Conservation (phyloP, 768 basidiomycete species). For the Paxillus rubicundulus region DNA sequence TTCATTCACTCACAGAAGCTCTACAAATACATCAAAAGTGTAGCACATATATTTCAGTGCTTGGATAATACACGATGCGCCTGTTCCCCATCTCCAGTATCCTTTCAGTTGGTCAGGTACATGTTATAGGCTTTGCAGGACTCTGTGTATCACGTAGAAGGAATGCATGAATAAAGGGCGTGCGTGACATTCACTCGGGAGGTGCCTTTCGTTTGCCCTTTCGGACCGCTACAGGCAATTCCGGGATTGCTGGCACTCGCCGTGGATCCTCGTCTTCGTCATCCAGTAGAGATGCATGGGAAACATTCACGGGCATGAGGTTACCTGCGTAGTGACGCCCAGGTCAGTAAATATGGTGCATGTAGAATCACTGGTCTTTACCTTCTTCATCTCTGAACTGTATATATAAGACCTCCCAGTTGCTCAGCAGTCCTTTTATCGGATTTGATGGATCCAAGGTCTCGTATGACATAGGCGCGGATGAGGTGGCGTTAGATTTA, state of each 20-base stretch:
- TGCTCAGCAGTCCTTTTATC: conserved; percentile 49
- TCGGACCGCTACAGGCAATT: conserved; percentile 15
- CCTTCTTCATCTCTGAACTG: conserved; percentile 64
- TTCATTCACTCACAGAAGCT: not conserved
- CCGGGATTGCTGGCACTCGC: conserved; percentile 29
- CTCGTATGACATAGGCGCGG: conserved; percentile 41
- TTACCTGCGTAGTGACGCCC: conserved; percentile 41
- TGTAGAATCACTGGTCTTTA: conserved; percentile 35
- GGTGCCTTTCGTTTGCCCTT: conserved; percentile 69
- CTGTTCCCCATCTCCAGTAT: not conserved
- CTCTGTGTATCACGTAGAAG: not conserved
- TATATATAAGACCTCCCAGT: conserved; percentile 69
- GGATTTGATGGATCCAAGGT: conserved; percentile 41
- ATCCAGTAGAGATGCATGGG: conserved; percentile 55
- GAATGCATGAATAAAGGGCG: not conserved
- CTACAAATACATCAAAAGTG: conserved; percentile 7
- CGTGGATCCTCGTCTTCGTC: conserved; percentile 54
- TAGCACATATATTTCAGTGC: conserved; percentile 10
- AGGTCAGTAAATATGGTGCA: not conserved
- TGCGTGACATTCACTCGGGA: conserved; percentile 19
- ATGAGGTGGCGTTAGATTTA: conserved; percentile 34
- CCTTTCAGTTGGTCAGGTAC: not conserved
- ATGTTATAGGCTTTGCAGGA: not conserved
- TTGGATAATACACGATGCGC: conserved; percentile 9
- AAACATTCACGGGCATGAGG: conserved; percentile 57